A percentile compares a stretch with the other conserved stretches of the same genome.
These are phyloP conservation scores for Cryptococcus sp. DNA, from an alignment of 1,284 basidiomycete genomes.

Conservation along the genomic window DNA sequence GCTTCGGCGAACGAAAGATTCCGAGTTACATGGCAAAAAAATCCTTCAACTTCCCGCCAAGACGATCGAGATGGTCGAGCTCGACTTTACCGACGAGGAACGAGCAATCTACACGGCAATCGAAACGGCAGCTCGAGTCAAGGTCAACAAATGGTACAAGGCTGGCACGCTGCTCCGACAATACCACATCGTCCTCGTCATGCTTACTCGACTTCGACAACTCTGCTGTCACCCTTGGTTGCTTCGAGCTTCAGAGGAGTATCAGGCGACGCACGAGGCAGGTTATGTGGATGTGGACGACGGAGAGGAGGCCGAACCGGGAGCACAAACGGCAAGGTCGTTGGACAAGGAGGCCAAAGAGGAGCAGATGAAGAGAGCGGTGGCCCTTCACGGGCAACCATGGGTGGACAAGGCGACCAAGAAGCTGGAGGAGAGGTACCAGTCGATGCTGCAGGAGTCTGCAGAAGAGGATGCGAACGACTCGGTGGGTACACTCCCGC, in stretches of 20 bases:
- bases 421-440: slow-evolving; percentile 29
- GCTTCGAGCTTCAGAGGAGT: slow-evolving; percentile 15
- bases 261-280: not conserved
- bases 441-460: slow-evolving; percentile 7
- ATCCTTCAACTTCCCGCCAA: slow-evolving; percentile 40
- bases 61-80: slow-evolving; percentile 26
- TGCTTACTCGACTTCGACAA: slow-evolving; percentile 39
- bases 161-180: slow-evolving; percentile 44
- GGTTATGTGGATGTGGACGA: not conserved
- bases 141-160: slow-evolving; percentile 43
- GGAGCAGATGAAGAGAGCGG: not conserved
- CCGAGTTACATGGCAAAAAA: slow-evolving; percentile 37
- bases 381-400: not conserved
- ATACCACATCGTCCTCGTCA: slow-evolving; percentile 34
- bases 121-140: slow-evolving; percentile 35
- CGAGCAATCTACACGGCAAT: slow-evolving; percentile 41
- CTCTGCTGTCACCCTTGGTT: slow-evolving; percentile 39
- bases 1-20: slow-evolving; percentile 42
- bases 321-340: not conserved
- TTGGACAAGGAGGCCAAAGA: not conserved
- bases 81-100: slow-evolving; percentile 42
- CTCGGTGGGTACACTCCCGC: slow-evolving; percentile 3
- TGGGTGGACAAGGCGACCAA: slow-evolving; percentile 24
- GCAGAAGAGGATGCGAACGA: slow-evolving; percentile 18
- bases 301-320: not conserved